Conservation (phyloP, 2,329 filamentous ascomycete genomes). For the Penicillium fuscoglaucum region DNA sequence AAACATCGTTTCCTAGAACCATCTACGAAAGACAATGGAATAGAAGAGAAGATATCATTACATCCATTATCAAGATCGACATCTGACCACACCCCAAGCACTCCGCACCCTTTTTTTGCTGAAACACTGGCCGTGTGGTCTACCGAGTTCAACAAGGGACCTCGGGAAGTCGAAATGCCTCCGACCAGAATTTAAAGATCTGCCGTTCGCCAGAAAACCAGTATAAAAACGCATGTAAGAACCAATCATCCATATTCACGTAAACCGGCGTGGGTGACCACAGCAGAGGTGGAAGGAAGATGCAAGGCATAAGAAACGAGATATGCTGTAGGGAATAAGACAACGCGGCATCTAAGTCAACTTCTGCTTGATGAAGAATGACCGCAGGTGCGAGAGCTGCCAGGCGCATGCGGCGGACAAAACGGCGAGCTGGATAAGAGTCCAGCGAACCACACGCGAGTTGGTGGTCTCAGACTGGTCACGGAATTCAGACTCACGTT, state of each 20-base stretch:
- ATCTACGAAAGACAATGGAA: background rate
- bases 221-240: conserved; percentile 6
- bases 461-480: conserved; percentile 97
- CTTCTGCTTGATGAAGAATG: conserved; percentile 99
- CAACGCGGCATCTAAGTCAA: conserved; percentile 65
- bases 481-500: conserved; percentile 96
- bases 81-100: conserved; percentile 21
- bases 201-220: conserved; percentile 1
- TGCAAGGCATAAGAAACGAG: conserved; percentile 21
- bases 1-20: background rate
- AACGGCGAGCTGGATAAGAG: conserved; percentile 81
- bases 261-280: conserved; percentile 14
- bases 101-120: conserved; percentile 12
- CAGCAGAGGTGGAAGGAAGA: conserved; percentile 19
- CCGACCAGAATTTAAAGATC: background rate
- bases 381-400: conserved; percentile 92
- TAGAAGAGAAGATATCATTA: conserved; percentile 27
- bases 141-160: background rate
- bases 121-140: conserved; percentile 3
- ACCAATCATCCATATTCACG: conserved; percentile 17
- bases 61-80: conserved; percentile 33
- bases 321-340: conserved; percentile 13
- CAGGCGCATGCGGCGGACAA: conserved; percentile 88
- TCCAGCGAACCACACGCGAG: conserved; percentile 88
- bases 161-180: background rate